A percentile compares a stretch with the other conserved stretches of the same genome.
Conservation (phyloP, 306 rosid genomes). For the Rosa chinensis region DNA sequence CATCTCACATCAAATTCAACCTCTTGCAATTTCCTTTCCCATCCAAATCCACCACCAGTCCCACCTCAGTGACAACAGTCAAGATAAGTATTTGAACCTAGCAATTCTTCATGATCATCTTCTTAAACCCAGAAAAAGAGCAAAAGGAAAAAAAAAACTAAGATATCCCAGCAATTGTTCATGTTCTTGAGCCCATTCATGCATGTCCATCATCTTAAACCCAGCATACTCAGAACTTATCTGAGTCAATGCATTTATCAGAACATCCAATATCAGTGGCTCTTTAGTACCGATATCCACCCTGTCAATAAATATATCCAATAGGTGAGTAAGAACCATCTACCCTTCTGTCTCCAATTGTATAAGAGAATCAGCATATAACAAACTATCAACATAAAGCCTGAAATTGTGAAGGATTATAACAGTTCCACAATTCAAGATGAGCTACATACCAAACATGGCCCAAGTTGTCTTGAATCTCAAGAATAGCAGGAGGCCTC, state of each 20-base stretch:
- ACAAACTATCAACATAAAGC: slow-evolving; percentile 1
- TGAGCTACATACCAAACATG: slow-evolving; percentile 63
- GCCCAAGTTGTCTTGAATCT: slow-evolving; percentile 89
- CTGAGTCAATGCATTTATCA: slow-evolving; percentile 88
- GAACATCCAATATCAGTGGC: slow-evolving; percentile 71
- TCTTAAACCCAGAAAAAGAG: too few relatives aligned
- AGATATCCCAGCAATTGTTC: too few relatives aligned
- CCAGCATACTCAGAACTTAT: slow-evolving; percentile 83
- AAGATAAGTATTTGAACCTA: too few relatives aligned
- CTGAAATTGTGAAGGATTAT: slow-evolving; percentile 5
- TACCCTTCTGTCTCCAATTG: slow-evolving; percentile 2
- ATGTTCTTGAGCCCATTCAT: too few relatives aligned
- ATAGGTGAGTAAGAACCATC: background rate
- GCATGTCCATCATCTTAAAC: too few relatives aligned
- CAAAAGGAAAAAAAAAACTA: too few relatives aligned
- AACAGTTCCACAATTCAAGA: background rate
- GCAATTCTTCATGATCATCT: too few relatives aligned
- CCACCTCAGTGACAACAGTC: too few relatives aligned
- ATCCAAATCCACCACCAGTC: too few relatives aligned
- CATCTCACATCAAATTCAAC: too few relatives aligned
- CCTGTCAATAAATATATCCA: slow-evolving; percentile 45
- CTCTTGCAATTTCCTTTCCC: too few relatives aligned
- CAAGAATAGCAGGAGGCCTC: slow-evolving; percentile 34
- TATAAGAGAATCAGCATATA: slow-evolving; percentile 9
- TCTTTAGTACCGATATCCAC: slow-evolving; percentile 85